Evolutionary conservation across 495 filamentous ascomycete genomes (phyloP), one percentile per base, ranked within the genome.

Genomic region (Hypoxylon crocopeplum): DNA sequence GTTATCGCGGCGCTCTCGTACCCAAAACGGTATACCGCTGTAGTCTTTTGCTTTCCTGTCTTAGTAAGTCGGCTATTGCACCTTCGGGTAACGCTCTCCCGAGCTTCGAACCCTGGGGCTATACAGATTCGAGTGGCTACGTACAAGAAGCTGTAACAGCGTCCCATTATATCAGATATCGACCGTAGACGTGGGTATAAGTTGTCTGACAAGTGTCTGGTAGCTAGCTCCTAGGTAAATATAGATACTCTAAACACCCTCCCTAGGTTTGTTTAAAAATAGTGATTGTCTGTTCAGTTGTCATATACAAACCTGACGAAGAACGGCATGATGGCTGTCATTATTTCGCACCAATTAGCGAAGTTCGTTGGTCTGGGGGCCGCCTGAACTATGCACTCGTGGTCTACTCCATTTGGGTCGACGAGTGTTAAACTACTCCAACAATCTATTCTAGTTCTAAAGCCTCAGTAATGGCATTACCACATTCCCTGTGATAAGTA

Each of bases 51-150:
- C 19, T 36, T 48, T 50, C 37, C 32, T 27, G 24, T 30, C 40
- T 54, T 49, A 55, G 48, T 54, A 64, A 64, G 49, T 64, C 60
- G 54, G 54, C 7, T 54, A 49, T 50, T 55, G 44, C 60, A 59
- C 54, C 48, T 19, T 57, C 60, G 54, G 52, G 44, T 59, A 64
- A 40, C 36, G 38, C 42, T 54, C 33, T 5, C 29, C 54, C 54
- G 48, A 55, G 19, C 21, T 25, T 48, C 24, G 21, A 44, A 37
- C 13, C 38, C 46, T 15, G 19, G 19, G 8, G 7, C 21, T 53
- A 24, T 49, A 30, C 10, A 49, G 5, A 30, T 15, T 45, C 20
- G 32, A 24, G 48, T 16, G 13, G 44, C 39, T 50, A 30, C 39
- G 20, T 4, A 25, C 20, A 32, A n/a, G 13, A 36, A n/a, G 29